A percentile compares a stretch with the other conserved stretches of the same genome.
phyloP scores from a whole-genome alignment of 2,329 filamentous ascomycete genomes.

The Curvularia lunata region DNA sequence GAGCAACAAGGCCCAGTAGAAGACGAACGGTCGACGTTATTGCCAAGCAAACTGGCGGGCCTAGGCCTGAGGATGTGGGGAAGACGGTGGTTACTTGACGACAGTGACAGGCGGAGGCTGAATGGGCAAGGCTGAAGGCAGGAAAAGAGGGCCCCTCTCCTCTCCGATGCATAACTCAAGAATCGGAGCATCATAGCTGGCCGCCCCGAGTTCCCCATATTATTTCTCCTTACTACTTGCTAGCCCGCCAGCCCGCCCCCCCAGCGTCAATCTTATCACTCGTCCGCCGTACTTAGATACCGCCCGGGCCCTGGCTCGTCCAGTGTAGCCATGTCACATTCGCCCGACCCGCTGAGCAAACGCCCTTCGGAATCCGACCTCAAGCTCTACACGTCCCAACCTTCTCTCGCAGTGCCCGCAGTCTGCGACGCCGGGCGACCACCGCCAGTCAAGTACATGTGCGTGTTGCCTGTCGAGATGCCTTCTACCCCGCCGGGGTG shows the following conservation, averaged over 20 bases:
- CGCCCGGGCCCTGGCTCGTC: conserved; percentile 8
- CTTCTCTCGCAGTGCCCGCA: conserved; percentile 55
- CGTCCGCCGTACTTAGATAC: conserved; percentile 2
- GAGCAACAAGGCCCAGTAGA: too few relatives aligned
- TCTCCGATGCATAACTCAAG: background rate
- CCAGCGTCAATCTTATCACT: conserved; percentile 11
- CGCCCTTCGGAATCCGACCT: conserved; percentile 31
- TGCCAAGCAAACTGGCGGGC: conserved; percentile 6
- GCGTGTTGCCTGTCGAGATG: conserved; percentile 28
- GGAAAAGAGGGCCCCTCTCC: conserved; percentile 14
- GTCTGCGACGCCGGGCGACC: conserved; percentile 50
- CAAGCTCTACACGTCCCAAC: conserved; percentile 55
- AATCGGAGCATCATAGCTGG: conserved; percentile 15
- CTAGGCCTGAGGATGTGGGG: background rate
- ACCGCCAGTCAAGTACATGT: conserved; percentile 58
- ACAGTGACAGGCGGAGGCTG: conserved; percentile 16
- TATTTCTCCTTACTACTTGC: conserved; percentile 20
- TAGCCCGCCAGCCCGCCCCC: conserved; percentile 10
- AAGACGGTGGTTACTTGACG: background rate
- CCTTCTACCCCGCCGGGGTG: conserved; percentile 33
- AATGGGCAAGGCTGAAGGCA: conserved; percentile 8
- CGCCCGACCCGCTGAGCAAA: conserved; percentile 26
- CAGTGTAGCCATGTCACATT: conserved; percentile 23
- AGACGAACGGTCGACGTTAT: background rate
- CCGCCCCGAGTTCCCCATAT: conserved; percentile 23